phyloP scores from a whole-genome alignment of 345 rosid species.

The Brassica rapa region DNA sequence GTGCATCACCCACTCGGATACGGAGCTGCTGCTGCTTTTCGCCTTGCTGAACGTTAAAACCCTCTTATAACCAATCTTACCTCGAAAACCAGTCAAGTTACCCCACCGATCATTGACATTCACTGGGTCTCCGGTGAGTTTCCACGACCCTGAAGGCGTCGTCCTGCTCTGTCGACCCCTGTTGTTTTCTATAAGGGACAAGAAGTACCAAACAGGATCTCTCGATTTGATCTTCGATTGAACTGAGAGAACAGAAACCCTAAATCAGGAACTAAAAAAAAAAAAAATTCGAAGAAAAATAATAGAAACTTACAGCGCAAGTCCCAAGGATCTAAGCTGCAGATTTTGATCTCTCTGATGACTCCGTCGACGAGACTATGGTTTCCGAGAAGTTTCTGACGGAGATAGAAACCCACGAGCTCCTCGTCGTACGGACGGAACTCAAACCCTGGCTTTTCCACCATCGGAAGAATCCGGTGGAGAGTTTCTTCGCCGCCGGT shows the following conservation, averaged over 20 bases:
- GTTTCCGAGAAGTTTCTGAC: slow-evolving; percentile 40
- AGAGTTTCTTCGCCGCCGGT: slow-evolving; percentile 16
- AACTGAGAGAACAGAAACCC: neutral
- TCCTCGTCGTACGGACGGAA: slow-evolving; percentile 59
- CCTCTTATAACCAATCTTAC: slow-evolving; percentile 46
- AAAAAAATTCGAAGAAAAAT: neutral
- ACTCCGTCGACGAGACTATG: neutral
- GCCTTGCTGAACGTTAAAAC: slow-evolving; percentile 35
- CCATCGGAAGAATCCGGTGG: slow-evolving; percentile 1
- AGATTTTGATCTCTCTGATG: slow-evolving; percentile 46
- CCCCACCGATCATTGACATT: slow-evolving; percentile 22
- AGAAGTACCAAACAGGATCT: slow-evolving; percentile 46
- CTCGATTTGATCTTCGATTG: slow-evolving; percentile 23
- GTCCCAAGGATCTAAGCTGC: slow-evolving; percentile 53
- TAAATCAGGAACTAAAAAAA: neutral
- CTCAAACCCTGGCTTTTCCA: slow-evolving; percentile 30
- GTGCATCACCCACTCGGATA: slow-evolving; percentile 36
- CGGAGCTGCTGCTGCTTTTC: neutral
- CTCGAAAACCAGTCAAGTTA: neutral
- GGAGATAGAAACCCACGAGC: slow-evolving; percentile 45
- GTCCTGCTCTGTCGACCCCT: slow-evolving; percentile 38
- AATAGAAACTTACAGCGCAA: slow-evolving; percentile 38
- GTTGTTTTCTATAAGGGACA: slow-evolving; percentile 21
- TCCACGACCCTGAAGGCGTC: slow-evolving; percentile 47
- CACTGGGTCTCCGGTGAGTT: slow-evolving; percentile 31